phyloP scores from a whole-genome alignment of 225 moss, liverwort and hornwort species.

The Physcomitrium patens region DNA sequence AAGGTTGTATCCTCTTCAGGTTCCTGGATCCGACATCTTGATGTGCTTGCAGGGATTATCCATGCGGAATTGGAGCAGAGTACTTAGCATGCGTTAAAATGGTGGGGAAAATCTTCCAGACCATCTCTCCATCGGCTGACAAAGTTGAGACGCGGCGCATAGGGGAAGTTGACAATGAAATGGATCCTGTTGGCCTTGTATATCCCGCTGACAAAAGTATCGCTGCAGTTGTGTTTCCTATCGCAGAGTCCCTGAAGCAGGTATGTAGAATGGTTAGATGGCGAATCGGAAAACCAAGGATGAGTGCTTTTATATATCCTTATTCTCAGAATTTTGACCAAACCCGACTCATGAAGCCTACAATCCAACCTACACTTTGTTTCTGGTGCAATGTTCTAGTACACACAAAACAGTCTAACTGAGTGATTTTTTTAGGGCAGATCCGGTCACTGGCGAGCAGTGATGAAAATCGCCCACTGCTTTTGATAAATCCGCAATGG shows the following conservation, averaged over 20 bases:
- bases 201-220: slow-evolving; percentile 82
- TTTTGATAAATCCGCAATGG: slow-evolving; percentile 93
- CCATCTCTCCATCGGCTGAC: slow-evolving; percentile 38
- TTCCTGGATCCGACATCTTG: neutral
- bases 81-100: slow-evolving; percentile 79
- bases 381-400: neutral
- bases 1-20: neutral
- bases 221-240: slow-evolving; percentile 88
- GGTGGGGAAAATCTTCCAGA: slow-evolving; percentile 65
- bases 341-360: neutral
- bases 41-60: slow-evolving; percentile 74
- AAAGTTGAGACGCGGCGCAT: slow-evolving; percentile 78
- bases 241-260: slow-evolving; percentile 90
- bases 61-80: slow-evolving; percentile 85
- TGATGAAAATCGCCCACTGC: slow-evolving; percentile 71
- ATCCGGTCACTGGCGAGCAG: slow-evolving; percentile 80
- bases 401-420: neutral
- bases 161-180: slow-evolving; percentile 86
- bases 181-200: slow-evolving; percentile 93
- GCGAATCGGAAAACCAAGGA: slow-evolving; percentile 2
- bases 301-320: neutral
- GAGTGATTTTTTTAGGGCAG: slow-evolving; percentile 42
- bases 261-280: slow-evolving; percentile 31
- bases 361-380: neutral
- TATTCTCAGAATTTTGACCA: neutral